Base-by-base conservation (phyloP, 192 early-diverging fungal genomes). In the Backusella parvicylindrica region DNA sequence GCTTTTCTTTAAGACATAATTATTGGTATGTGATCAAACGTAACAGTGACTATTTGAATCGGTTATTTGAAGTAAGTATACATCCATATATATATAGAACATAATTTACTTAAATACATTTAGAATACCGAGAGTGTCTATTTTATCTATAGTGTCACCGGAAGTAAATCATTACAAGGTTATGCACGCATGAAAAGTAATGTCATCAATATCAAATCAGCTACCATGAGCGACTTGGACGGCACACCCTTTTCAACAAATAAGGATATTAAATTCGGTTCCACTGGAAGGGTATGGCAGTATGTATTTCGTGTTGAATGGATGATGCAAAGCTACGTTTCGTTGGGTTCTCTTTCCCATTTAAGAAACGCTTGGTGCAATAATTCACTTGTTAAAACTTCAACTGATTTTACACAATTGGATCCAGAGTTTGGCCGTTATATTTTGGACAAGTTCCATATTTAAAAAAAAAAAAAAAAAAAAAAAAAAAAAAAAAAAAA, bases 151-250 rank as follows among this genome's bases (percentile, higher is more conserved):
- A 37, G 65, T 12, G 65, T 67, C 32, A 67, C 31, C 1, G 65
- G 65, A 21, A 67, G 32, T 15, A 67, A 67, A 37, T 32, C 65
- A 8, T 67, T 35, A 12, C 65, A 67, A 67, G 65, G 65, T 2
- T 67, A 67, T 67, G 65, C 65, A 0, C 11, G n/a, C 21, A 67
- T 67, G 65, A 67, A 67, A 67, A 67, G 65, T 26, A 35, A 36
- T 36, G 35, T 26, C 7, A 32, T 67, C 33, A 35, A 67, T 9
- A 21, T 67, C 18, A 36, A 32, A 21, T 12, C n/a, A 8, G 16
- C 33, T 18, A 67, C 15, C 16, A 21, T 35, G 9, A 6, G n/a
- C 6, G 65, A 67, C n/a, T 36, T 35, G 32, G 6, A 9, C 5
- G 65, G 65, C 4, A 67, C 65, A 21, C 31, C 33, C 8, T 67